Conservation (phyloP, 2,329 filamentous ascomycete species). For the Albophoma yamanashiensis region DNA sequence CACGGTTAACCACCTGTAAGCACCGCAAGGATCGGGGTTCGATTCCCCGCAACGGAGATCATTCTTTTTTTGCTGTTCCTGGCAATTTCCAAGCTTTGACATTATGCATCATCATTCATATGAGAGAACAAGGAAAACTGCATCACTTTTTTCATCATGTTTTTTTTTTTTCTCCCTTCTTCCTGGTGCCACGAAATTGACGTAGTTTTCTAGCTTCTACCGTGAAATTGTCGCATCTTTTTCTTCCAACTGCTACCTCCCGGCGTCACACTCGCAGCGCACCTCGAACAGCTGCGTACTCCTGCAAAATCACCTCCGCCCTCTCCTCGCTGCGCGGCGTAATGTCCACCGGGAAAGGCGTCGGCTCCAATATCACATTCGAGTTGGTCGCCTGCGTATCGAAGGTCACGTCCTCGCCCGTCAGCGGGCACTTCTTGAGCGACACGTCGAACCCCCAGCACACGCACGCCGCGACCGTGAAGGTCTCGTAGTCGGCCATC, state of each 20-base stretch:
- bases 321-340: conserved; percentile 21
- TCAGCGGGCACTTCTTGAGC: conserved; percentile 21
- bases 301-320: not conserved
- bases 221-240: too few relatives aligned
- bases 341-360: conserved; percentile 34
- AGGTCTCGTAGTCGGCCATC: not conserved
- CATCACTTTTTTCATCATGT: too few relatives aligned
- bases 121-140: not conserved
- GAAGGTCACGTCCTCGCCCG: conserved; percentile 29
- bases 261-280: not conserved
- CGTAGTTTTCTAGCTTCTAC: not conserved
- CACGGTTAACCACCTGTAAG: conserved; percentile 3
- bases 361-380: conserved; percentile 41
- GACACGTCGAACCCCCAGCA: not conserved
- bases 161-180: too few relatives aligned
- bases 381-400: conserved; percentile 39
- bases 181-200: not conserved
- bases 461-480: not conserved
- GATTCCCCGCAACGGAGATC: conserved; percentile 12
- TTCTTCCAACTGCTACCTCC: not conserved
- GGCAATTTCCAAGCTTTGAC: conserved; percentile 2
- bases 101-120: not conserved
- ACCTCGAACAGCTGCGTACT: not conserved
- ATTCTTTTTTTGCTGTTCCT: conserved; percentile 1
- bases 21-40: conserved; percentile 12